Evolutionary conservation across 2,329 filamentous ascomycete genomes (phyloP).

Genomic region (Aureobasidium lini): DNA sequence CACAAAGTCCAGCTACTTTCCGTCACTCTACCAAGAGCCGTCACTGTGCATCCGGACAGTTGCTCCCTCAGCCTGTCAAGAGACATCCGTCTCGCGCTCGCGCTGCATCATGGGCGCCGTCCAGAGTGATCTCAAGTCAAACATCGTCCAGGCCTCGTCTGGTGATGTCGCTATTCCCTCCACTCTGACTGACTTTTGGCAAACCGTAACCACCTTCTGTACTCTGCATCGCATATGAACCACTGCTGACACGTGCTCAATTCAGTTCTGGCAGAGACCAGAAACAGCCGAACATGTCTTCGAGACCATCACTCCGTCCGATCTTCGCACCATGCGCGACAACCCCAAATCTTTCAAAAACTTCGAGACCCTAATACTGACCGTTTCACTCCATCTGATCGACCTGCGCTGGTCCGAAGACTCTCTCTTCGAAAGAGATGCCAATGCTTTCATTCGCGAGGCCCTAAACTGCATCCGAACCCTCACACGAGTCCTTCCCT

Average conservation of each 20-base stretch:
- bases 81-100: neutral
- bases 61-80: neutral
- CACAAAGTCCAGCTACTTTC: no score
- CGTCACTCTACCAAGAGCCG: neutral
- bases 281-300: slow-evolving; percentile 95
- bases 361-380: slow-evolving; percentile 79
- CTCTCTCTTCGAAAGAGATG: slow-evolving; percentile 41
- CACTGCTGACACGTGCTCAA: neutral
- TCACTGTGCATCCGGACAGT: neutral
- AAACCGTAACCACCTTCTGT: slow-evolving; percentile 10
- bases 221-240: no score
- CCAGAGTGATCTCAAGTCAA: slow-evolving; percentile 18
- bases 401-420: slow-evolving; percentile 80
- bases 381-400: slow-evolving; percentile 74
- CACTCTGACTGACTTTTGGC: slow-evolving; percentile 16
- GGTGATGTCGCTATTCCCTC: slow-evolving; percentile 14
- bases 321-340: slow-evolving; percentile 83
- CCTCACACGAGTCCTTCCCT: slow-evolving; percentile 81
- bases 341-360: slow-evolving; percentile 63
- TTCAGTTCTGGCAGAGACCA: slow-evolving; percentile 91
- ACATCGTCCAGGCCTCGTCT: slow-evolving; percentile 18
- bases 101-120: slow-evolving; percentile 17
- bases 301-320: slow-evolving; percentile 49
- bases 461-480: slow-evolving; percentile 94
- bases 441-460: slow-evolving; percentile 40